Evolutionary conservation across 2,329 filamentous ascomycete species (phyloP).

Genomic region (Setomelanomma holmii): DNA sequence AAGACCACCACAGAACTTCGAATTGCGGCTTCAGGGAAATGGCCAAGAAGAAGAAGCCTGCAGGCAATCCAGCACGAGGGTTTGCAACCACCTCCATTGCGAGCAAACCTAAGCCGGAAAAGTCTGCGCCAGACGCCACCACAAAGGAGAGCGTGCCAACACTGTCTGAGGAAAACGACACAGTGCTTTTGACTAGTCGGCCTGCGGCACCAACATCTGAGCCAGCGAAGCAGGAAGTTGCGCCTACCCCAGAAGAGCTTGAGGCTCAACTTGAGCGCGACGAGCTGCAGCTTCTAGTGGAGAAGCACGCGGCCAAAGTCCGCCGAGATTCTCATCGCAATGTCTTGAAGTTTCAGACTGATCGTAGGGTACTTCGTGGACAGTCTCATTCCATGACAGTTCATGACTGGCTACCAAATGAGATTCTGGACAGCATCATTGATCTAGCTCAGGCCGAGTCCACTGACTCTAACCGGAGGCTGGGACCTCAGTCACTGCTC

Average conservation of each 20-base stretch:
- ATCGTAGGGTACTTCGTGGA: constrained; percentile 78
- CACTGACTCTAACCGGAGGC: constrained; percentile 59
- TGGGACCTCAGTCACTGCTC: constrained; percentile 48
- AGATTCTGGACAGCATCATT: constrained; percentile 79
- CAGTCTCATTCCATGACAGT: constrained; percentile 78
- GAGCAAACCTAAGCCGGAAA: constrained; percentile 71
- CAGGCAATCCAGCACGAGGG: constrained; percentile 84
- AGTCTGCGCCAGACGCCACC: constrained; percentile 25
- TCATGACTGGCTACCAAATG: constrained; percentile 79
- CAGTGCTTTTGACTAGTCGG: constrained; percentile 9
- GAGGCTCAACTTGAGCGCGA: constrained; percentile 87
- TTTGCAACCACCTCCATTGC: constrained; percentile 94
- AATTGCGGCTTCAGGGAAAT: constrained; percentile 54
- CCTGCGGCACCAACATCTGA: constrained; percentile 14
- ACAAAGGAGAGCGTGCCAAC: constrained; percentile 10
- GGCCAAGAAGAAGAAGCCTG: constrained; percentile 94
- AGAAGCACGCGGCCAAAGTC: constrained; percentile 80
- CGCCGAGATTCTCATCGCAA: constrained; percentile 81
- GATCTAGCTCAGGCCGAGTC: constrained; percentile 72
- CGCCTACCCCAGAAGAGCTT: constrained; percentile 81
- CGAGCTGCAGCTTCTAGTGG: constrained; percentile 86
- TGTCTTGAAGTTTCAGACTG: constrained; percentile 79
- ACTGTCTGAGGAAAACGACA: constrained; percentile 21
- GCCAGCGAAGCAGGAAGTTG: constrained; percentile 45
- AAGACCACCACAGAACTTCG: neutral